Base-by-base conservation (phyloP, 306 rosid species). In the Phaseolus lunatus region DNA sequence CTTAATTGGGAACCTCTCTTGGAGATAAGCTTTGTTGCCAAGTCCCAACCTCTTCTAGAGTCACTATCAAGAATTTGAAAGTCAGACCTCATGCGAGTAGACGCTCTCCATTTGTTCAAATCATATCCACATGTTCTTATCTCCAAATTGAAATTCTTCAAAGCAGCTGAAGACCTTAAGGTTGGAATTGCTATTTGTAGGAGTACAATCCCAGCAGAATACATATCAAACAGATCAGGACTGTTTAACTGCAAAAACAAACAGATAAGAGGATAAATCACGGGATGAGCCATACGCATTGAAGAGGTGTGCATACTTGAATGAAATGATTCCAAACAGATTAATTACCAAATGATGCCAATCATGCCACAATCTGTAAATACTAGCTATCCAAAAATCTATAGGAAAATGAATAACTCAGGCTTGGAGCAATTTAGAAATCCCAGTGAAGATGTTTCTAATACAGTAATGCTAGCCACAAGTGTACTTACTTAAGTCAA, bases 191-290 rank as follows among this genome's bases (percentile, higher is more conserved):
- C 92, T 96, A 90, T 84, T 87, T 92, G 96, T 82, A 92, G 14
- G 37, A 92, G 92, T 67, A 92, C 91, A 70, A 90, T 87, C 48
- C 97, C 97, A 65, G 92, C 90, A 20, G 96, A 92, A 82, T 90
- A 92, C 90, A 83, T 90, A 77, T 90, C 96, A 82, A 92, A 90
- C 70, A 92, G 83, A 82, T 90, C 97, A 31, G 96, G 97, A 85
- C 93, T 81, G 74, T 87, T 92, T 56, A 92, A 83, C 93, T 90
- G 97, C 83, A 86, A 66, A 56, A 31, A 73, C 23, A 41, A 9
- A 31, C 18, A 47, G 8, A 12, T 2, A 44, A 52, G 43, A 50
- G 12, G 68, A 31, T 4, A 12, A 45, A 45, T 3, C 47, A 9
- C 0, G 15, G 57, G 57, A 54, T 39, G 41, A 67, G 67, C 63